Evolutionary conservation across 2,329 filamentous ascomycete genomes (phyloP), one percentile per base, ranked within the genome.

Genomic region (Fusarium torreyae): DNA sequence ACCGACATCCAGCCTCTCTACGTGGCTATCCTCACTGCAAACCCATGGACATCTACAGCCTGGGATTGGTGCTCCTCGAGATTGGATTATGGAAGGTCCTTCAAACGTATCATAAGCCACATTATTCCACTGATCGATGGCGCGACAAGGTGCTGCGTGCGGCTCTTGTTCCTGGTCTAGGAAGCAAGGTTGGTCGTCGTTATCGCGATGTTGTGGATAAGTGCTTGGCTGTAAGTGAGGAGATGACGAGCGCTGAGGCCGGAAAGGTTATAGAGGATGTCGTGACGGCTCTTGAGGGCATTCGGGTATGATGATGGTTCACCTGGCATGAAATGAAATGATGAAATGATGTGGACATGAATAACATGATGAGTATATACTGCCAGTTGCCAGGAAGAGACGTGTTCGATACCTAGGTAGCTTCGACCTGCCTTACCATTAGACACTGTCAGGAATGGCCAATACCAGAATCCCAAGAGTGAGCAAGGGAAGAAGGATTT

Each of bases 11-110:
- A 3, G 75, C 74, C 43, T 81, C 81, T 1, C 70, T 82, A 14
- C 77, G 80, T 14, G 81, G 80, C 5, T 77, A 78, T 24, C 75
- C 81, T 5, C 85, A 82, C 74, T 79, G 80, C 69, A 87, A 87
- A 63, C 77, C 78, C 31, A 85, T 83, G 64, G 86, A 88, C 69
- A 75, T 88, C 8, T 88, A 88, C 75, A 84, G 81, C 57, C 76
- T 87, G 4, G 85, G 85, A 2, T 78, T 86, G 6, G 76, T 87
- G 4, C 77, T 87, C 9, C 78, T 86, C 7, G 85, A 87, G 75
- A 83, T 87, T 43, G 83, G 83, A 4, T 74, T 84, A n/a, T 85
- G 83, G 82, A 81, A 83, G 70, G 73, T 77, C 36, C 70, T 84
- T 11, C 78, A 81, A 67, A 73, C 75, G 2, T 83, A 80, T 53